Evolutionary conservation across 2,329 filamentous ascomycete species (phyloP), one percentile per base, ranked within the genome.

Genomic region (Exophiala viscosa): DNA sequence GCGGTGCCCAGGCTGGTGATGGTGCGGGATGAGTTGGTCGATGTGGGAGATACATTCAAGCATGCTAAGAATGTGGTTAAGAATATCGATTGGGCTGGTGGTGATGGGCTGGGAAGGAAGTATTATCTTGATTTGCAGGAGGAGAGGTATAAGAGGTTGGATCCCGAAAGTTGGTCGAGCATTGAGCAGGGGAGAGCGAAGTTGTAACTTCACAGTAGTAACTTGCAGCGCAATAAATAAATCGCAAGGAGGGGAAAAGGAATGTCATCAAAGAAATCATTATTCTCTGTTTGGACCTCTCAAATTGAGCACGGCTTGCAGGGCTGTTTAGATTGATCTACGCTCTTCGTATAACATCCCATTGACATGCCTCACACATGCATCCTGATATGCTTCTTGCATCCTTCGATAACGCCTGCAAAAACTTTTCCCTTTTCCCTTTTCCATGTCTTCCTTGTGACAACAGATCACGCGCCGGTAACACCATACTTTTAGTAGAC

Each of bases 11-110:
- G 74, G 11, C 67, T 78, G n/a, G 70, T 77, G 5, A 68, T 74
- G 42, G 66, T 78, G 40, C 71, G 69, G 1, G 68, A 72, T 52
- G 70, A 75, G 72, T 38, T 59, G 14, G 73, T 76, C 47, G 69
- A 70, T 51, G 71, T 71, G 1, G 72, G 72, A 40, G 74, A 72
- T n/a, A 77, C 75, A 4, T 77, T 77, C 65, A 78, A 77, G 57
- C 74, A 77, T 57, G 70, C 72, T 1, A 77, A 77, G 60, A 68
- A 66, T 6, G 72, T 73, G 7, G 56, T 76, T 20, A 61, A 69
- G 20, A 73, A 72, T 57, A 72, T 71, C 46, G 64, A 65, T 13
- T 76, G 73, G 74, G 63, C 68, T 48, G 67, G 67, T 8, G 61
- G 61, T 5, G 58, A 56, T 1, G 65, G 68, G 9, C 28, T n/a